Evolutionary conservation across 2,329 filamentous ascomycete genomes (phyloP).

Genomic region (Thermoascus crustaceus): DNA sequence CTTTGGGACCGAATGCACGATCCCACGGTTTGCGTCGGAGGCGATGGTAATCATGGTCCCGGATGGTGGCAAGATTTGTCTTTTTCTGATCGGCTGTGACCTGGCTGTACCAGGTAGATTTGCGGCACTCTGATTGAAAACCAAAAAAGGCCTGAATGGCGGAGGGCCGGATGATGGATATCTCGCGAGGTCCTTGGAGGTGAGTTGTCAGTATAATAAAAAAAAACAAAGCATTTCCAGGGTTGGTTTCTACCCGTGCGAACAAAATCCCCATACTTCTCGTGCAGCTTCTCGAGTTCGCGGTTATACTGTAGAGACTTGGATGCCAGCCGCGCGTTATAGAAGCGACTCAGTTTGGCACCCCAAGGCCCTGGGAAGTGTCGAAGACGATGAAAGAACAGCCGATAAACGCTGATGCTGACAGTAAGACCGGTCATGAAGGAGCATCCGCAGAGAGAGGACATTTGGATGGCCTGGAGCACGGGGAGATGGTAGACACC

Average conservation of each 20-base stretch:
- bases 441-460: not conserved
- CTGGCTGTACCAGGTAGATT: constrained; percentile 6
- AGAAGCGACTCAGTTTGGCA: constrained; percentile 18
- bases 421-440: not conserved
- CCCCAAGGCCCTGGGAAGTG: constrained; percentile 9
- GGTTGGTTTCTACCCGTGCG: constrained; percentile 41
- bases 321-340: constrained; percentile 17
- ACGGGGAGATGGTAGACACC: not conserved
- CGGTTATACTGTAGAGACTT: constrained; percentile 22
- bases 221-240: no score
- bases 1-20: constrained; percentile 6
- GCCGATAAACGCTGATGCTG: constrained; percentile 32
- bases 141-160: constrained; percentile 4
- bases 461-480: not conserved
- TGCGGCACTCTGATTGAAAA: constrained; percentile 4
- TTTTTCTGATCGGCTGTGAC: constrained; percentile 3
- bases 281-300: constrained; percentile 21
- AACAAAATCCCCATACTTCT: constrained; percentile 26
- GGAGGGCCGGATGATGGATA: constrained; percentile 3
- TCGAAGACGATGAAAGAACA: constrained; percentile 10
- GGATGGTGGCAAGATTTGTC: not conserved
- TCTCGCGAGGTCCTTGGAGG: constrained; percentile 2
- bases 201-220: no score
- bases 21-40: constrained; percentile 7
- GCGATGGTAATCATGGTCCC: constrained; percentile 4